phyloP scores from a whole-genome alignment of 2,329 filamentous ascomycete genomes.

The Beauveria asiatica region DNA sequence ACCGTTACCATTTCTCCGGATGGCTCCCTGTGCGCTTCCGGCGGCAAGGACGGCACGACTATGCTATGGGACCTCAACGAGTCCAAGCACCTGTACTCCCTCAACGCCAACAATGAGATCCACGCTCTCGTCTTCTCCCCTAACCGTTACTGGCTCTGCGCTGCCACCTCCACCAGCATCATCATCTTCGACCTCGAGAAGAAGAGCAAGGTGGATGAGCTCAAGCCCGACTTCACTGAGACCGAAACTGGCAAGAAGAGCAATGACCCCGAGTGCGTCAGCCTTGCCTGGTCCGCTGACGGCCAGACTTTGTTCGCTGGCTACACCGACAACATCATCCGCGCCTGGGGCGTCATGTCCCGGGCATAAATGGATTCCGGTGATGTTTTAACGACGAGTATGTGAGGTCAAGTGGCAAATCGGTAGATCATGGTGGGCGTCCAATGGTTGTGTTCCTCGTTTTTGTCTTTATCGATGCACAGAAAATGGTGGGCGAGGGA shows the following conservation, averaged over 20 bases:
- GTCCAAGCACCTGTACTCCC: slow-evolving; percentile 99
- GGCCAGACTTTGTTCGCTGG: slow-evolving; percentile 99
- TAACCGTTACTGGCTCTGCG: slow-evolving; percentile 99
- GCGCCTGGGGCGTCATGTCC: slow-evolving; percentile 96
- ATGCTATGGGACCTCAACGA: slow-evolving; percentile 99
- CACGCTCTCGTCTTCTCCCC: slow-evolving; percentile 99
- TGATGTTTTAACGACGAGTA: slow-evolving; percentile 17
- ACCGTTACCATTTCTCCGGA: slow-evolving; percentile 99
- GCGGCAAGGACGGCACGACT: slow-evolving; percentile 99
- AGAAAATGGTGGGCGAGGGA: slow-evolving; percentile 26
- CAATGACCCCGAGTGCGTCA: slow-evolving; percentile 96
- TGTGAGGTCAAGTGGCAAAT: slow-evolving; percentile 16
- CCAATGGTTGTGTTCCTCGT: slow-evolving; percentile 38
- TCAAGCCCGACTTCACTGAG: slow-evolving; percentile 97
- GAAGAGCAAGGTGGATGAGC: slow-evolving; percentile 99
- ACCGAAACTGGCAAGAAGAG: slow-evolving; percentile 95
- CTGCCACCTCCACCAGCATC: slow-evolving; percentile 93
- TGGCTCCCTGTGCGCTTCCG: slow-evolving; percentile 96
- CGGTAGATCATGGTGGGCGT: slow-evolving; percentile 39
- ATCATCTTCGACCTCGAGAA: slow-evolving; percentile 99
- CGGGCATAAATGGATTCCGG: slow-evolving; percentile 53
- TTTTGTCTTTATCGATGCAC: slow-evolving; percentile 34
- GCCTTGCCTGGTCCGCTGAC: slow-evolving; percentile 94
- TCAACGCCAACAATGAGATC: slow-evolving; percentile 99
- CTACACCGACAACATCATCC: slow-evolving; percentile 99